Conservation (phyloP, 441 rosid genomes). For the Metrosideros polymorpha region DNA sequence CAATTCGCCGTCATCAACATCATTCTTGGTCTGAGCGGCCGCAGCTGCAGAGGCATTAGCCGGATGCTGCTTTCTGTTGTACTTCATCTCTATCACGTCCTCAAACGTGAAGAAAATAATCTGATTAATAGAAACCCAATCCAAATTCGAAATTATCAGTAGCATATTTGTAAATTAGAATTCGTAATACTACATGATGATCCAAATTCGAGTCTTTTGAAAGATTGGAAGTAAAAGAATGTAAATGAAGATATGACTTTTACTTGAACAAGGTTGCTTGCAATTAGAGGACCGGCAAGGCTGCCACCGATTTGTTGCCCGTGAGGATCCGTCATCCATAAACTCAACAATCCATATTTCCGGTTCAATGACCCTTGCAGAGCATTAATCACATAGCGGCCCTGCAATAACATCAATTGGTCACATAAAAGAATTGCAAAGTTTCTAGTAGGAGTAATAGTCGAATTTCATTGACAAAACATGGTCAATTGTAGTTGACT, state of each 20-base stretch:
- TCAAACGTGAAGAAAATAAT: not conserved
- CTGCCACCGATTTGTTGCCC: not conserved
- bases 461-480: not conserved
- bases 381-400: not conserved
- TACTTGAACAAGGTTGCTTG: not conserved
- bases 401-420: not conserved
- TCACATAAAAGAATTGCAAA: not conserved
- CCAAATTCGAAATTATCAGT: not conserved
- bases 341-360: not conserved
- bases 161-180: not conserved
- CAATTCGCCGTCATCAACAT: not conserved
- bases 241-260: not conserved
- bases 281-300: not conserved
- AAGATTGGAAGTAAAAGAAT: not conserved
- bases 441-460: not conserved
- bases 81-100: not conserved
- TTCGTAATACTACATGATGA: not conserved
- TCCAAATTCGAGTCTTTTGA: not conserved
- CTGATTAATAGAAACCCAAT: not conserved
- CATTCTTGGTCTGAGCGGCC: no score
- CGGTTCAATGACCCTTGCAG: not conserved
- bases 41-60: not conserved
- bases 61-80: not conserved
- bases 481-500: not conserved
- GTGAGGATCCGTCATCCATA: not conserved